Conservation (phyloP, 768 basidiomycete genomes). For the Boletus rufocinnamomeus region DNA sequence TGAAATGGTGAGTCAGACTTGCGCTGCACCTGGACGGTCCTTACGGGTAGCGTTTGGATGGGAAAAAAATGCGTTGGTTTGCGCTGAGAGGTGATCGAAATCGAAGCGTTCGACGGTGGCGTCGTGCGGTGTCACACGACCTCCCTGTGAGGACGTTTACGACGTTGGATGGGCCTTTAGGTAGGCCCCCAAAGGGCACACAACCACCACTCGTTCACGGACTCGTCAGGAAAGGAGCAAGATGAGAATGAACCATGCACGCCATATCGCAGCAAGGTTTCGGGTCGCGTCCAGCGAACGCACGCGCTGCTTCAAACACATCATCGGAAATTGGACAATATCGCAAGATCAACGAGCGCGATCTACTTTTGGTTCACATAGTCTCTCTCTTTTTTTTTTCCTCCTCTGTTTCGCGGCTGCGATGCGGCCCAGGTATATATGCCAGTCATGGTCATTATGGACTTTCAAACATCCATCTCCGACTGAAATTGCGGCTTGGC, state of each 20-base stretch:
- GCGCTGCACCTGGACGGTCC: neutral
- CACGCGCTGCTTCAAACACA: neutral
- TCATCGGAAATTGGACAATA: neutral
- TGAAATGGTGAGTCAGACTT: neutral
- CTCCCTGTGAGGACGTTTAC: neutral
- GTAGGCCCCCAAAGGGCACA: too few relatives aligned
- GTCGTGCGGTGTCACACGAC: neutral
- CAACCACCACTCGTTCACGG: too few relatives aligned
- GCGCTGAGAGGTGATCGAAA: neutral
- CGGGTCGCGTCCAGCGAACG: too few relatives aligned
- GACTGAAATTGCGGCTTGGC: too few relatives aligned
- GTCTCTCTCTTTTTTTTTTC: neutral
- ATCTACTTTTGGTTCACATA: neutral
- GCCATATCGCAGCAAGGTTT: too few relatives aligned
- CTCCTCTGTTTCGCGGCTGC: neutral
- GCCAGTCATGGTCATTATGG: neutral
- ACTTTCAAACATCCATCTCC: too few relatives aligned
- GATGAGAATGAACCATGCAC: too few relatives aligned
- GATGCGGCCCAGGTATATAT: neutral
- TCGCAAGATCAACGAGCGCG: neutral
- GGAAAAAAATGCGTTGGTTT: neutral
- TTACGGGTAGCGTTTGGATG: neutral
- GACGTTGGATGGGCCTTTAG: too few relatives aligned
- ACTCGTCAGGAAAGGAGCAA: too few relatives aligned
- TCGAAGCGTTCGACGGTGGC: neutral